A percentile compares a stretch with the other conserved stretches of the same genome.
Conservation (phyloP, 495 filamentous ascomycete species). For the Tuber borchii region DNA sequence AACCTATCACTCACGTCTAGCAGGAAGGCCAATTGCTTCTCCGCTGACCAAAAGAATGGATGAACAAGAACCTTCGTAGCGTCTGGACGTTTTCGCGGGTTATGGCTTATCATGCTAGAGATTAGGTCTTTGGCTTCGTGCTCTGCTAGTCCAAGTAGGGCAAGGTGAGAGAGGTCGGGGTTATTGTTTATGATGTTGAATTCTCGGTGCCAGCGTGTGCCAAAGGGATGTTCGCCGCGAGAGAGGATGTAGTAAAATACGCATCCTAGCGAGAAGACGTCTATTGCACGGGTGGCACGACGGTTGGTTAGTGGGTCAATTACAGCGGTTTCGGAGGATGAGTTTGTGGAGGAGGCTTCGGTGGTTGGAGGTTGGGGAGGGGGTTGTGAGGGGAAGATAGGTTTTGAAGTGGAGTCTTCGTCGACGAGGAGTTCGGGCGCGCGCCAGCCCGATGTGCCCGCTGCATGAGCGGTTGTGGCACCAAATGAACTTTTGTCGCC, state of each 20-base stretch:
- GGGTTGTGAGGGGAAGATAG: constrained; percentile 32
- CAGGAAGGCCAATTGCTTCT: constrained; percentile 81
- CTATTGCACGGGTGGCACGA: constrained; percentile 87
- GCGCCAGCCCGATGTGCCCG: constrained; percentile 87
- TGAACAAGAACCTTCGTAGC: constrained; percentile 74
- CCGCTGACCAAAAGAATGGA: constrained; percentile 90
- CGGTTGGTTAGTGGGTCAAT: constrained; percentile 60
- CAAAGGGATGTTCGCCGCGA: constrained; percentile 84
- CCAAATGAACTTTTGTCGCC: constrained; percentile 90
- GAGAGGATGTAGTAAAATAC: constrained; percentile 96
- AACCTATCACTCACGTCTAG: constrained; percentile 93
- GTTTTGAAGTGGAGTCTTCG: constrained; percentile 51
- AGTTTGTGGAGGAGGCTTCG: constrained; percentile 45
- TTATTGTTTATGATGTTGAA: constrained; percentile 88
- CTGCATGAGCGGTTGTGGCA: constrained; percentile 72
- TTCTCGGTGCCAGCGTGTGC: constrained; percentile 90
- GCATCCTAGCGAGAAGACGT: constrained; percentile 92
- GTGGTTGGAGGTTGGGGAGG: constrained; percentile 44
- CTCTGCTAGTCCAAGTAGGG: constrained; percentile 68
- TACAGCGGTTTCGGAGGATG: constrained; percentile 53
- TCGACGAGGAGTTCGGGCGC: constrained; percentile 87
- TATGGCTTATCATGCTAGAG: constrained; percentile 67
- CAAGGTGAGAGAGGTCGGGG: constrained; percentile 59
- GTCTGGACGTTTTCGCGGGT: constrained; percentile 64
- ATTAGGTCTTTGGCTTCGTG: constrained; percentile 84